Evolutionary conservation across 2,329 filamentous ascomycete species (phyloP).

Genomic region (Fusarium succisae): DNA sequence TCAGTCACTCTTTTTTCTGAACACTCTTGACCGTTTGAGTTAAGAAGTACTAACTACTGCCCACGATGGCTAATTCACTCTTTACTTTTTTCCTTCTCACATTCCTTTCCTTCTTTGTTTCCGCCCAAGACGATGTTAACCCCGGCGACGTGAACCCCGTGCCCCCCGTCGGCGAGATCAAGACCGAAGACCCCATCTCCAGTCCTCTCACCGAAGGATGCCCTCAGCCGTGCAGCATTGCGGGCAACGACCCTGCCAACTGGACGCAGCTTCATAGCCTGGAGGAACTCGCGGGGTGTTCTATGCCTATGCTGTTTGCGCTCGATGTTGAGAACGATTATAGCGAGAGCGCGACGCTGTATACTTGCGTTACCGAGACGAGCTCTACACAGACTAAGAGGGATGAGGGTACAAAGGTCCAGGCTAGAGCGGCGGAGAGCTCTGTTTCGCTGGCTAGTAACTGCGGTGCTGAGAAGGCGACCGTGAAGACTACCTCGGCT

Average conservation of each 20-base stretch:
- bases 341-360: conserved; percentile 37
- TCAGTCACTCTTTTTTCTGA: conserved; percentile 4
- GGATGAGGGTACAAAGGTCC: conserved; percentile 12
- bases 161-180: conserved; percentile 33
- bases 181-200: conserved; percentile 38
- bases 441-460: conserved; percentile 28
- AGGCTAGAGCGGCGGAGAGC: conserved; percentile 18
- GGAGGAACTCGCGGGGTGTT: conserved; percentile 29
- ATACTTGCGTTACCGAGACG: conserved; percentile 26
- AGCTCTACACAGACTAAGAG: conserved; percentile 9
- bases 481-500: conserved; percentile 17
- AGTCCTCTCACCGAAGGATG: conserved; percentile 39
- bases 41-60: not conserved
- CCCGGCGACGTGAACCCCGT: conserved; percentile 35
- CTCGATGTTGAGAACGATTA: conserved; percentile 38
- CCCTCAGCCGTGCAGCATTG: conserved; percentile 29
- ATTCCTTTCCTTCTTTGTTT: conserved; percentile 15
- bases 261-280: conserved; percentile 41
- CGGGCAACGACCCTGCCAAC: conserved; percentile 33
- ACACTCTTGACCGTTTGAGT: not conserved
- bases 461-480: conserved; percentile 35
- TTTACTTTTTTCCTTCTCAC: conserved; percentile 32
- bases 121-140: conserved; percentile 17
- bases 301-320: conserved; percentile 33
- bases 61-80: conserved; percentile 38